Evolutionary conservation across 2,329 filamentous ascomycete genomes (phyloP), one percentile per base, ranked within the genome.

Genomic region (Septoria linicola): DNA sequence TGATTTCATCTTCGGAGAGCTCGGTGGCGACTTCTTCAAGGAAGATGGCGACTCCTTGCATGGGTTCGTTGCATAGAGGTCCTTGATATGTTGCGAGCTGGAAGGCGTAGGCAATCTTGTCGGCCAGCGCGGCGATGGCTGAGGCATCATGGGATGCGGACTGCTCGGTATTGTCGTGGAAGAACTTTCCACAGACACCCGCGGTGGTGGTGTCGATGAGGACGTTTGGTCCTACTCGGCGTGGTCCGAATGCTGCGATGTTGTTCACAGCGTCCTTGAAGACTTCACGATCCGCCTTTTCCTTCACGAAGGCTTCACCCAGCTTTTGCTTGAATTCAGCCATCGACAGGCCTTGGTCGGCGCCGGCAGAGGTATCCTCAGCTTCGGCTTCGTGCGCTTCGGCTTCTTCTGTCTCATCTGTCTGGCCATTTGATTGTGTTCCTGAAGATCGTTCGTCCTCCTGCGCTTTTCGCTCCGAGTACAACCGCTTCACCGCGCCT

Each of bases 51-150:
- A 96, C 80, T 42, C 93, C 93, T 73, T 96, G 92, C 41, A 96
- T 84, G 0, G 93, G 92, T 68, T 99, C 93, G 63, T 89, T 81
- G 71, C 93, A 97, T 43, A 97, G 80, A 0, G 93, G 91, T 0
- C 93, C 93, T 71, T 95, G 89, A 17, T 84, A 81, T 1, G 86
- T 95, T 32, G 89, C 87, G 13, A 97, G 84, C 69, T 99, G 93
- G 78, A 99, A 99, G 41, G 89, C 91, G 68, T 99, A 91, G 7
- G 83, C 78, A 57, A 97, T 88, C 68, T 95, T 97, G 74, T 97
- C 92, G 51, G 85, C 83, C 59, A 97, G 84, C 64, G 66, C 55
- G 7, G 61, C 59, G 31, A 61, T 59, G 30, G 51, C 17, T n/a
- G 51, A 54, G 5, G 46, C 25, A 19, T 31, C 62, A 51, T 39